phyloP scores from a whole-genome alignment of 1,284 basidiomycete genomes.

The Coniferiporia weirii region DNA sequence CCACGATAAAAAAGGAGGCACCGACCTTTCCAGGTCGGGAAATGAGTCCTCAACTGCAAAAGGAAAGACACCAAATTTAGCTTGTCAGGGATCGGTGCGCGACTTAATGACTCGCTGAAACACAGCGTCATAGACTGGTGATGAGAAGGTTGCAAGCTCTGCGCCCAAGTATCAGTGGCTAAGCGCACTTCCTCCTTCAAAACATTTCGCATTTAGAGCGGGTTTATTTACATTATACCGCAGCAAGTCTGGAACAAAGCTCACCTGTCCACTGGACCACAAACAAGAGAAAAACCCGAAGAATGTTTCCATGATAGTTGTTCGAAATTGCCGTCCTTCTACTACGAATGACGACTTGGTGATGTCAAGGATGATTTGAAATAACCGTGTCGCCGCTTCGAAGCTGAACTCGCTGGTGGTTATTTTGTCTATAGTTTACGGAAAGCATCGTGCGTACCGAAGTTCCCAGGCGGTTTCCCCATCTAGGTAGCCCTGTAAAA shows the following conservation, averaged over 20 bases:
- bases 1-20: not conserved
- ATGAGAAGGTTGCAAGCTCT: slow-evolving; percentile 57
- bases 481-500: slow-evolving; percentile 38
- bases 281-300: slow-evolving; percentile 53
- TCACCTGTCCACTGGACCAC: slow-evolving; percentile 59
- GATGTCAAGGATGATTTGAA: slow-evolving; percentile 59
- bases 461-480: slow-evolving; percentile 39
- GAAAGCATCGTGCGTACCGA: slow-evolving; percentile 32
- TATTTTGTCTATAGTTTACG: not conserved
- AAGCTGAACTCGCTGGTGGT: slow-evolving; percentile 25
- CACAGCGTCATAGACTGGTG: slow-evolving; percentile 56
- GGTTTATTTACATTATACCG: not conserved
- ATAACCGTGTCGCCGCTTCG: slow-evolving; percentile 43
- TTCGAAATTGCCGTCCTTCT: slow-evolving; percentile 62
- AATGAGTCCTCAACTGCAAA: slow-evolving; percentile 57
- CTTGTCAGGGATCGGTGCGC: slow-evolving; percentile 51
- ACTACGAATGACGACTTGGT: slow-evolving; percentile 54
- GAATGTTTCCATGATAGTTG: slow-evolving; percentile 53
- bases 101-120: slow-evolving; percentile 57
- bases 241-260: slow-evolving; percentile 15
- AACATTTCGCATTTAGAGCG: not conserved
- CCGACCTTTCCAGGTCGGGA: slow-evolving; percentile 60
- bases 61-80: slow-evolving; percentile 55
- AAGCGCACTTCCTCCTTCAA: slow-evolving; percentile 61
- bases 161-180: slow-evolving; percentile 49